Evolutionary conservation across 2,329 filamentous ascomycete genomes (phyloP).

Genomic region (Fusarium tanahbumbuense): DNA sequence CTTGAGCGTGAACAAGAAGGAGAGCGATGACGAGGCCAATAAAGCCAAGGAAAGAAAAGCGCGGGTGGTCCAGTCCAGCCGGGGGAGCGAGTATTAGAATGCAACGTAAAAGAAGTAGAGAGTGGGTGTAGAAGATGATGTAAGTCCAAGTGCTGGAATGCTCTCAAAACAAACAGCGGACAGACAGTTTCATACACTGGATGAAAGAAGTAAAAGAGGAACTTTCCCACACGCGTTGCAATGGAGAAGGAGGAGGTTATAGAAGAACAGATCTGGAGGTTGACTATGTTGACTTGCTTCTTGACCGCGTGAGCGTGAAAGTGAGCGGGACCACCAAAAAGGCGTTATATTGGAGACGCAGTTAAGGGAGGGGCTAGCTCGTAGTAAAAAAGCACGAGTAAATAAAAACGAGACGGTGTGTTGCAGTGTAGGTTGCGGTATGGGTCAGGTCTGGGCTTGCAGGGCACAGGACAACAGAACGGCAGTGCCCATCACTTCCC

Average conservation of each 20-base stretch:
- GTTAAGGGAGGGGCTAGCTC: slow-evolving; percentile 21
- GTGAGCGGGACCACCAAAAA: slow-evolving; percentile 23
- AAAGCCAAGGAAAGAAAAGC: slow-evolving; percentile 31
- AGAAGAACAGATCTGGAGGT: not conserved
- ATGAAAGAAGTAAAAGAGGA: slow-evolving; percentile 1
- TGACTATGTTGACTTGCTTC: slow-evolving; percentile 7
- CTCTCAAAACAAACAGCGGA: slow-evolving; percentile 22
- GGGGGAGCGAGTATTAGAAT: slow-evolving; percentile 27
- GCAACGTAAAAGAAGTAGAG: slow-evolving; percentile 14
- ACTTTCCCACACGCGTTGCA: slow-evolving; percentile 11
- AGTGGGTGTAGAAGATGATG: slow-evolving; percentile 21
- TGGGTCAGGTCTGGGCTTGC: not conserved
- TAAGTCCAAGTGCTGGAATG: slow-evolving; percentile 17
- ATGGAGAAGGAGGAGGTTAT: slow-evolving; percentile 36
- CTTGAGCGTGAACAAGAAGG: not conserved
- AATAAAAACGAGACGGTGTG: slow-evolving; percentile 41
- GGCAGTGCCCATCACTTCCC: slow-evolving; percentile 36
- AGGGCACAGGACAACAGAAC: slow-evolving; percentile 39
- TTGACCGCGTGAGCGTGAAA: slow-evolving; percentile 5
- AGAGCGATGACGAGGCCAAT: slow-evolving; percentile 39
- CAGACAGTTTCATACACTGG: slow-evolving; percentile 7
- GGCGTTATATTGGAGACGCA: slow-evolving; percentile 26
- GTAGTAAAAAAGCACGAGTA: slow-evolving; percentile 20
- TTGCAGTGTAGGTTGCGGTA: slow-evolving; percentile 25
- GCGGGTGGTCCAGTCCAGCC: slow-evolving; percentile 41